phyloP scores from a whole-genome alignment of 1,139 yeast species.

The Saccharomyces pastorianus region DNA sequence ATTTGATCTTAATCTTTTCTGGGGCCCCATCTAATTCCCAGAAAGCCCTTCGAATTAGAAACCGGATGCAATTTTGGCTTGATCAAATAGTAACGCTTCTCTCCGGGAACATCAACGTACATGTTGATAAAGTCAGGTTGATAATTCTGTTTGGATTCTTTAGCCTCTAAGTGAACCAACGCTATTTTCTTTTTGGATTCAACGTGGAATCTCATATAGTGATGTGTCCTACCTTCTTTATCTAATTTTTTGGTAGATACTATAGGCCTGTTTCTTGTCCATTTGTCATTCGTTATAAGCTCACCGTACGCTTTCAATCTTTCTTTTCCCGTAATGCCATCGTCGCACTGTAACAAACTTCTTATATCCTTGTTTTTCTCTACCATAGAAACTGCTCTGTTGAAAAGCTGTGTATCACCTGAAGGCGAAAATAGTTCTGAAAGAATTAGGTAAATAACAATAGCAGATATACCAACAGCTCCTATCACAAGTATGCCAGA shows the following conservation, averaged over 20 bases:
- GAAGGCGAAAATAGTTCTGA: slow-evolving; percentile 79
- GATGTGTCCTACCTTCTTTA: slow-evolving; percentile 68
- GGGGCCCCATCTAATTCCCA: slow-evolving; percentile 84
- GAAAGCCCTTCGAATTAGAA: slow-evolving; percentile 45
- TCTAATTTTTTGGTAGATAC: slow-evolving; percentile 49
- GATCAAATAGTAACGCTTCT: slow-evolving; percentile 58
- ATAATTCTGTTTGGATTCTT: slow-evolving; percentile 51
- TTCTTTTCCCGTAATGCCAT: slow-evolving; percentile 33
- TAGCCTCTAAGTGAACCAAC: slow-evolving; percentile 69
- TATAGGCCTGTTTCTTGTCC: slow-evolving; percentile 86
- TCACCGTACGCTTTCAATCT: slow-evolving; percentile 83
- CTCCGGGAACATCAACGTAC: slow-evolving; percentile 69
- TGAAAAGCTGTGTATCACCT: slow-evolving; percentile 85
- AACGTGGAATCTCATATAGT: slow-evolving; percentile 79
- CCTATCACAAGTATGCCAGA: slow-evolving; percentile 58
- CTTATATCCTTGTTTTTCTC: slow-evolving; percentile 61
- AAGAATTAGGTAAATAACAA: slow-evolving; percentile 68
- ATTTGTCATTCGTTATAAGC: slow-evolving; percentile 51
- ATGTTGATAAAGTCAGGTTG: slow-evolving; percentile 67
- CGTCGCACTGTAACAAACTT: slow-evolving; percentile 44
- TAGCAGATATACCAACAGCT: slow-evolving; percentile 56
- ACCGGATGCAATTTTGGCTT: slow-evolving; percentile 40
- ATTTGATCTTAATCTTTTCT: slow-evolving; percentile 38
- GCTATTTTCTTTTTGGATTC: slow-evolving; percentile 58
- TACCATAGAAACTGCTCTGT: slow-evolving; percentile 70